A percentile compares a stretch with the other conserved stretches of the same genome.
Conservation (phyloP, 2,329 filamentous ascomycete genomes). For the Epichloe aotearoae region DNA sequence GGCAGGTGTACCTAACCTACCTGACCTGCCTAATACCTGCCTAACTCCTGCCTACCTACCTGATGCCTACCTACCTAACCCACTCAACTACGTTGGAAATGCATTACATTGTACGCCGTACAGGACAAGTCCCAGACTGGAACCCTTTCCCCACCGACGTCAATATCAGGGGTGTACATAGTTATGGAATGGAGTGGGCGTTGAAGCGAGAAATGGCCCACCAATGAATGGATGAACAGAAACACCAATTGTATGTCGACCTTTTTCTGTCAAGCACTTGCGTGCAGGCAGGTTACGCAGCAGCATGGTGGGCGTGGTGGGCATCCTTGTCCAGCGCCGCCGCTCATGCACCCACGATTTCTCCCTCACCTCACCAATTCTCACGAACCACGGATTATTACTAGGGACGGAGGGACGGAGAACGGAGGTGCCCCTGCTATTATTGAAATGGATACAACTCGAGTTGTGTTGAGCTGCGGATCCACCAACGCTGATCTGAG, state of each 20-base stretch:
- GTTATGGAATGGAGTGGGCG: constrained; percentile 1
- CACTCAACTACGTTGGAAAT: too few relatives aligned
- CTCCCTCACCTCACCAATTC: constrained; percentile 6
- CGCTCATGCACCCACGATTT: constrained; percentile 8
- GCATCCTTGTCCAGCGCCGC: constrained; percentile 8
- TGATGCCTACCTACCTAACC: too few relatives aligned
- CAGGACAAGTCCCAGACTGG: background rate
- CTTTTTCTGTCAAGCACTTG: constrained; percentile 6
- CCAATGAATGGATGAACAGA: constrained; percentile 3
- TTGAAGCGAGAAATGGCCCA: constrained; percentile 4
- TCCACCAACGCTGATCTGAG: constrained; percentile 9
- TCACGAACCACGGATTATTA: constrained; percentile 10
- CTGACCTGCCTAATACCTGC: too few relatives aligned
- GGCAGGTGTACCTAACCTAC: too few relatives aligned
- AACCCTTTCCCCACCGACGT: constrained; percentile 2
- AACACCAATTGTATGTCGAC: constrained; percentile 5
- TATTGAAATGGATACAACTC: constrained; percentile 4
- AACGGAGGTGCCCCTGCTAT: constrained; percentile 1
- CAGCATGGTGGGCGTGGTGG: constrained; percentile 4
- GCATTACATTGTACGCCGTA: too few relatives aligned
- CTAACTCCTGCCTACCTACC: too few relatives aligned
- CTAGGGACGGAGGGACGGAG: constrained; percentile 1
- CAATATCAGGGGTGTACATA: constrained; percentile 2
- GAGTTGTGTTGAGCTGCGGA: constrained; percentile 5
- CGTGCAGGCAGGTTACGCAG: constrained; percentile 6